Evolutionary conservation across 345 rosid species (phyloP).

Genomic region (Sonneratia alba): DNA sequence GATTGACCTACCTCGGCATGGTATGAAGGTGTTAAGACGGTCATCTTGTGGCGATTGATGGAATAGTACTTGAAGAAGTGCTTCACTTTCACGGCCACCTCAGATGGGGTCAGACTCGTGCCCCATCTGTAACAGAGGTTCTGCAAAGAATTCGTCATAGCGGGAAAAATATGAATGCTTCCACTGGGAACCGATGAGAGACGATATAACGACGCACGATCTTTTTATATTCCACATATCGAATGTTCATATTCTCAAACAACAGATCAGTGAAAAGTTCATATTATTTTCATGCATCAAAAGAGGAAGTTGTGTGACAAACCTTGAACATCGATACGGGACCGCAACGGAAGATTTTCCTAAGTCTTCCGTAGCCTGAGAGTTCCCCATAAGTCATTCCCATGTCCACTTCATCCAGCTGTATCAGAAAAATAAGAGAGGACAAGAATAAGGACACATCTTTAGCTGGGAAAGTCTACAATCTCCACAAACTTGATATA

Average conservation of each 20-base stretch:
- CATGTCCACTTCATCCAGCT: conserved; percentile 88
- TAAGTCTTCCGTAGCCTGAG: conserved; percentile 70
- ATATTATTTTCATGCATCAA: too few relatives aligned
- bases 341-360: conserved; percentile 78
- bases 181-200: background rate
- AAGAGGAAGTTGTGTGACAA: background rate
- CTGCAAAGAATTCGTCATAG: conserved; percentile 27
- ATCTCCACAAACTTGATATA: background rate
- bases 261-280: too few relatives aligned
- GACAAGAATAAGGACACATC: background rate
- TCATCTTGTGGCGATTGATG: conserved; percentile 93
- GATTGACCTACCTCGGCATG: conserved; percentile 73
- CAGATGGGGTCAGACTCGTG: conserved; percentile 56
- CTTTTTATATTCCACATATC: background rate
- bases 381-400: conserved; percentile 95
- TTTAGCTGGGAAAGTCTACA: background rate
- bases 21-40: conserved; percentile 82
- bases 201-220: background rate
- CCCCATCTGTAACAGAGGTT: conserved; percentile 95
- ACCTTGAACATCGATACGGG: conserved; percentile 99
- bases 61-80: conserved; percentile 92
- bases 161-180: background rate
- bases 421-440: conserved; percentile 14
- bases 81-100: conserved; percentile 88
- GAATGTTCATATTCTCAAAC: background rate